Percentiles rank a stretch among this genome's conserved stretches.
phyloP scores from a whole-genome alignment of 2,329 filamentous ascomycete species.

The Meredithiella fracta region DNA sequence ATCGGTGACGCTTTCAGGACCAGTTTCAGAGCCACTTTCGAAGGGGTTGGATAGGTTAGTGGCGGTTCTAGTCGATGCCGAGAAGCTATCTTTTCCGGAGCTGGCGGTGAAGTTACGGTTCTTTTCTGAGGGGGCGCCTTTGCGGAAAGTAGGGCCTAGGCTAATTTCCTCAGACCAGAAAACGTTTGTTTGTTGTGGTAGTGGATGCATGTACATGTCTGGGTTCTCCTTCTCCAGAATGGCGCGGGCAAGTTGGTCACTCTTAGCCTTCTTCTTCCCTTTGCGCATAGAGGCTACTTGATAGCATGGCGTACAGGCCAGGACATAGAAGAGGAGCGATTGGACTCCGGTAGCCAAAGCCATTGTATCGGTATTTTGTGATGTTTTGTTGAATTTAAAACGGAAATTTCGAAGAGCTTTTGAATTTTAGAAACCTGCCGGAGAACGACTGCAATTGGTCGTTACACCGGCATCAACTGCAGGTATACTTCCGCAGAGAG shows the following conservation, averaged over 20 bases:
- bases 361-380: slow-evolving; percentile 18
- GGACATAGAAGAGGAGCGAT: slow-evolving; percentile 61
- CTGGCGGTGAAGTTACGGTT: slow-evolving; percentile 6
- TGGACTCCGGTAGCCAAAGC: slow-evolving; percentile 45
- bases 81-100: slow-evolving; percentile 12
- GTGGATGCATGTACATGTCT: slow-evolving; percentile 59
- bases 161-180: slow-evolving; percentile 80
- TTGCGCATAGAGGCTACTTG: slow-evolving; percentile 53
- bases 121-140: slow-evolving; percentile 23
- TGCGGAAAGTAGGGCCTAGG: slow-evolving; percentile 59
- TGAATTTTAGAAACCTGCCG: slow-evolving; percentile 2
- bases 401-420: neutral
- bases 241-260: slow-evolving; percentile 48
- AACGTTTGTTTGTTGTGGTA: slow-evolving; percentile 71
- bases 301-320: slow-evolving; percentile 64
- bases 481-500: neutral
- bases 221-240: slow-evolving; percentile 53
- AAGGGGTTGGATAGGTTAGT: slow-evolving; percentile 47
- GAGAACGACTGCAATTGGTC: slow-evolving; percentile 5
- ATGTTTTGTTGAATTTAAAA: neutral
- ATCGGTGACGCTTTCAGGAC: slow-evolving; percentile 10
- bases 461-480: slow-evolving; percentile 10
- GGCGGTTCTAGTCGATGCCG: slow-evolving; percentile 20
- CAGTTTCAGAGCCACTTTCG: slow-evolving; percentile 13
- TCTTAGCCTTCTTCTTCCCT: slow-evolving; percentile 52